A percentile compares a stretch with the other conserved stretches of the same genome.
These are phyloP conservation scores for Verticillium nonalfalfae DNA, from an alignment of 2,329 filamentous ascomycete species.

Conservation along the genomic window DNA sequence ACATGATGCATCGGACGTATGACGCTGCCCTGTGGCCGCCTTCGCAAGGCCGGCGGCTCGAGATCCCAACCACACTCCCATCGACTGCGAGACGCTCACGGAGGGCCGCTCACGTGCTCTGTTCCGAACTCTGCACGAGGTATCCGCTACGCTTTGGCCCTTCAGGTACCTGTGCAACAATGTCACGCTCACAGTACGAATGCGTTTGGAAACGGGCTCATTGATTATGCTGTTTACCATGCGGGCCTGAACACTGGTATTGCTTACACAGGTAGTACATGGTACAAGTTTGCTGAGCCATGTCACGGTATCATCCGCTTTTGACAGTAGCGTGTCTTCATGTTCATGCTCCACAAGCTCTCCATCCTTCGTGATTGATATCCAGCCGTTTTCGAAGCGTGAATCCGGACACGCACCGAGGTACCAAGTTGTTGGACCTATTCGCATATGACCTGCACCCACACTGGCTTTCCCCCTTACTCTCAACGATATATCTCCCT, in stretches of 20 bases:
- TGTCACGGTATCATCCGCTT: neutral
- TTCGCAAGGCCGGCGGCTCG: neutral
- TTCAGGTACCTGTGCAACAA: too few relatives aligned
- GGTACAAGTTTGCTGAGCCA: neutral
- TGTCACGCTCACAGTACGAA: too few relatives aligned
- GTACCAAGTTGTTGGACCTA: neutral
- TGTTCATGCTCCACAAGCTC: neutral
- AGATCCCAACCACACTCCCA: too few relatives aligned
- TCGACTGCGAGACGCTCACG: neutral
- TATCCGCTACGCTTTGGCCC: neutral
- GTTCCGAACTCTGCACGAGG: neutral
- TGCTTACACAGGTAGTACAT: neutral
- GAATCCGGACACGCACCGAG: too few relatives aligned
- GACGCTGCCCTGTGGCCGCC: neutral
- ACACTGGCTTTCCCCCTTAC: neutral
- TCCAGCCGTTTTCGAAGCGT: too few relatives aligned
- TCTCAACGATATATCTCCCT: constrained; percentile 27
- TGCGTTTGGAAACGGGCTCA: too few relatives aligned
- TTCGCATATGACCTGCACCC: neutral
- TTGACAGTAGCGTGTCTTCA: neutral
- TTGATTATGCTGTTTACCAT: too few relatives aligned
- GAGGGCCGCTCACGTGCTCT: neutral
- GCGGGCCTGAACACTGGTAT: too few relatives aligned
- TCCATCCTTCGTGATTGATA: neutral
- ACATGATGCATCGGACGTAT: neutral